phyloP scores from a whole-genome alignment of 768 basidiomycete genomes.

The Russula sp. region DNA sequence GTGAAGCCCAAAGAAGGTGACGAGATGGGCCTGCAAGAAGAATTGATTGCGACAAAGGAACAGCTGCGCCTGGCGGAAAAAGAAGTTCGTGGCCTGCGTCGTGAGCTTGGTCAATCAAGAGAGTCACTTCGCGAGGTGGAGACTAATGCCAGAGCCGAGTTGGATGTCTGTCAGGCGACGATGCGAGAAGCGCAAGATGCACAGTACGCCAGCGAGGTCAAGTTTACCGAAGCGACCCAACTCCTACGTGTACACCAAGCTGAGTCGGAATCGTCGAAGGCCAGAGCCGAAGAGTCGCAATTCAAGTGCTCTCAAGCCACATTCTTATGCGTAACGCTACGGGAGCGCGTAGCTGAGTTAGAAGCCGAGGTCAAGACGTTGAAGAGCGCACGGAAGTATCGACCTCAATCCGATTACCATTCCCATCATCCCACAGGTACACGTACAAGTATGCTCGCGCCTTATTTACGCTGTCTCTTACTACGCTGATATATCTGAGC shows the following conservation, averaged over 20 bases:
- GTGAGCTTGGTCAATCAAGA: neutral
- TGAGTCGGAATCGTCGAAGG: conserved; percentile 10
- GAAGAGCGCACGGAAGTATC: neutral
- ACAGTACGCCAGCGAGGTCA: neutral
- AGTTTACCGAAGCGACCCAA: neutral
- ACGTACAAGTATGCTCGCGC: neutral
- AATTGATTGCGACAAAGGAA: neutral
- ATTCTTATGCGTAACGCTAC: conserved; percentile 1
- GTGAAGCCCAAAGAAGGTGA: neutral
- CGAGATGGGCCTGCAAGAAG: neutral
- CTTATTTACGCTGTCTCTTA: neutral
- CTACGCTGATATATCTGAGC: neutral
- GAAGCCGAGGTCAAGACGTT: conserved; percentile 15
- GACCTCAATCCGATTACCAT: neutral
- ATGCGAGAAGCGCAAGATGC: conserved; percentile 9
- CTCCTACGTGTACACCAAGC: neutral
- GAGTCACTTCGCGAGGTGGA: neutral
- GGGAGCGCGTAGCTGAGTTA: conserved; percentile 1
- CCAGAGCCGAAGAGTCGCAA: neutral
- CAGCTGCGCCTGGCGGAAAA: neutral
- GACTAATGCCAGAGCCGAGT: neutral
- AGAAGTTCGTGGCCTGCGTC: neutral
- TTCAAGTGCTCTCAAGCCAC: conserved; percentile 2
- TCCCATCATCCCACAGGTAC: neutral
- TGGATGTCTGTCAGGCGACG: neutral